Percentiles rank a stretch among this genome's conserved stretches.
Conservation (phyloP, 495 filamentous ascomycete genomes). For the Pseudoneurospora amorphoporcata region DNA sequence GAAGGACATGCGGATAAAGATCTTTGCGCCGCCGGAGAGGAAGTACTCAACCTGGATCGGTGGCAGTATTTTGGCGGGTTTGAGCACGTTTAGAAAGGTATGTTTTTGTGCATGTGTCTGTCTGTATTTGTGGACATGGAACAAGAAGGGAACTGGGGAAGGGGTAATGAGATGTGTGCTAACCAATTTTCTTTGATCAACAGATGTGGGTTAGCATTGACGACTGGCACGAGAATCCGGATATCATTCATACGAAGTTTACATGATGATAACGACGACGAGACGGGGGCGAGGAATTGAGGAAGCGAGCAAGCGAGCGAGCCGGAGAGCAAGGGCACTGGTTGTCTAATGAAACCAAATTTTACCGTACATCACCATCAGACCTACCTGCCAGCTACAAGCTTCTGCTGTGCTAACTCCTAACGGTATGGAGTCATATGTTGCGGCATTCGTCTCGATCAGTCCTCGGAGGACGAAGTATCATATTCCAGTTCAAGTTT, state of each 20-base stretch:
- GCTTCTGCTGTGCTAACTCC: neutral
- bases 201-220: slow-evolving; percentile 99
- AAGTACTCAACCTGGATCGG: slow-evolving; percentile 99
- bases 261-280: slow-evolving; percentile 39
- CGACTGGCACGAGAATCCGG: slow-evolving; percentile 98
- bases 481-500: neutral
- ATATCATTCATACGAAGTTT: slow-evolving; percentile 97
- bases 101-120: slow-evolving; percentile 9
- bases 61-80: slow-evolving; percentile 89
- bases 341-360: neutral
- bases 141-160: neutral
- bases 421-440: neutral
- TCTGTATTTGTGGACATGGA: slow-evolving; percentile 7
- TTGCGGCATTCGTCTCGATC: neutral
- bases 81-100: slow-evolving; percentile 98
- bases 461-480: neutral
- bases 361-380: neutral
- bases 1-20: slow-evolving; percentile 98
- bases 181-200: slow-evolving; percentile 1
- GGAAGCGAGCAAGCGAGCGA: neutral
- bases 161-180: slow-evolving; percentile 1
- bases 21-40: slow-evolving; percentile 91
- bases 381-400: neutral
- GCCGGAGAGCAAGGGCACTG: neutral
- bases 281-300: neutral